phyloP scores from a whole-genome alignment of 177 flowering plant species.

The Vitis hybrid region DNA sequence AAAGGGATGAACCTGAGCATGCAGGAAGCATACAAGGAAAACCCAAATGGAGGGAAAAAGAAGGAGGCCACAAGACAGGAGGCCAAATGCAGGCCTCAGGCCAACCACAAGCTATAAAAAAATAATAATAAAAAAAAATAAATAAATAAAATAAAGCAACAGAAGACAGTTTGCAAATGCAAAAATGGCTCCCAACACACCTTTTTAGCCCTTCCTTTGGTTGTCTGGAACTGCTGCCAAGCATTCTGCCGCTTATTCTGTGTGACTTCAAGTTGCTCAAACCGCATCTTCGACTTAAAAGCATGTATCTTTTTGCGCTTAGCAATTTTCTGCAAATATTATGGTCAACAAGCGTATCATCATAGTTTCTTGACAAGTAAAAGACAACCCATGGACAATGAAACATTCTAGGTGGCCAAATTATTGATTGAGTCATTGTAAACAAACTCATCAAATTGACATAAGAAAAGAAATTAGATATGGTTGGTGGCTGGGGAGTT shows the following conservation, averaged over 20 bases:
- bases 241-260: constrained; percentile 97
- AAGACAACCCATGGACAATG: not conserved
- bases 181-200: no score
- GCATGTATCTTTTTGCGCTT: constrained; percentile 96
- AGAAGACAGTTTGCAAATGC: no score
- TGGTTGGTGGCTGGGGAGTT: not conserved
- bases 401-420: not conserved
- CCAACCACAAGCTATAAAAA: no score
- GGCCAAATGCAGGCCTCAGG: no score
- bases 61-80: no score
- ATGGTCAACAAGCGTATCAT: constrained; percentile 2
- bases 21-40: no score
- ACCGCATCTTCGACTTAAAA: constrained; percentile 88
- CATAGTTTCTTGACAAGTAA: not conserved
- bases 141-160: no score
- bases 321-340: constrained; percentile 72
- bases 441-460: not conserved
- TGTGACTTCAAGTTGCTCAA: constrained; percentile 88
- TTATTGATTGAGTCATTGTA: not conserved
- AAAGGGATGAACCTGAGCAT: no score
- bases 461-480: not conserved
- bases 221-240: constrained; percentile 9
- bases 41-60: no score
- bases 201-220: no score
- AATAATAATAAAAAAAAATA: no score